phyloP scores from a whole-genome alignment of 352 stramenopile genomes.

The Phytophthora pluvialis region DNA sequence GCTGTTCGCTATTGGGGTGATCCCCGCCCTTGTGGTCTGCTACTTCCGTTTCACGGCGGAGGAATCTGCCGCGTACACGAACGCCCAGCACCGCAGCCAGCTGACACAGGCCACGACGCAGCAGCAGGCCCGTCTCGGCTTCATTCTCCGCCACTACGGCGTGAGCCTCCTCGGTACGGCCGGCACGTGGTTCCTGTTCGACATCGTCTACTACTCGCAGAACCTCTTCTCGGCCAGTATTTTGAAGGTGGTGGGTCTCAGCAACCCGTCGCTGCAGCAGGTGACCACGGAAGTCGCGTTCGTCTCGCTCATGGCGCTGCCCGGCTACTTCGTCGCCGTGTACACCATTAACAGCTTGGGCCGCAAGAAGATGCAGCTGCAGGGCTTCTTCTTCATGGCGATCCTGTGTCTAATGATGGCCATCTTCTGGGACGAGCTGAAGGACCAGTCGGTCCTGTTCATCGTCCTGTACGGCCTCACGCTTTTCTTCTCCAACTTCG shows the following conservation, averaged over 20 bases:
- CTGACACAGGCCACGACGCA: not conserved
- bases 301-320: constrained; percentile 66
- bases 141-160: constrained; percentile 64
- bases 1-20: constrained; percentile 67
- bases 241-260: constrained; percentile 60
- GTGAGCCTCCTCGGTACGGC: constrained; percentile 66
- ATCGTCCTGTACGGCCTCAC: constrained; percentile 77
- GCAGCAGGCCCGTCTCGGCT: constrained; percentile 26
- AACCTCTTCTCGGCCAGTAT: constrained; percentile 83
- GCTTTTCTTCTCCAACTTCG: constrained; percentile 90
- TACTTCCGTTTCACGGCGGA: constrained; percentile 70
- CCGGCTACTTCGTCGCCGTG: constrained; percentile 83
- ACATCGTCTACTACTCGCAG: constrained; percentile 85
- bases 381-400: constrained; percentile 76
- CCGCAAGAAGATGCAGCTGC: constrained; percentile 74
- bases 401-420: constrained; percentile 67
- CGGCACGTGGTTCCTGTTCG: constrained; percentile 87
- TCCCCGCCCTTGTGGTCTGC: constrained; percentile 67
- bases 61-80: constrained; percentile 56
- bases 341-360: constrained; percentile 78
- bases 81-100: constrained; percentile 35
- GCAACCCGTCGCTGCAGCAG: constrained; percentile 53
- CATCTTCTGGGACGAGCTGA: constrained; percentile 66
- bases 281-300: constrained; percentile 69
- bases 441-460: constrained; percentile 61